Evolutionary conservation across 2,329 filamentous ascomycete genomes (phyloP).

Genomic region (Teratosphaeria zuluensis): DNA sequence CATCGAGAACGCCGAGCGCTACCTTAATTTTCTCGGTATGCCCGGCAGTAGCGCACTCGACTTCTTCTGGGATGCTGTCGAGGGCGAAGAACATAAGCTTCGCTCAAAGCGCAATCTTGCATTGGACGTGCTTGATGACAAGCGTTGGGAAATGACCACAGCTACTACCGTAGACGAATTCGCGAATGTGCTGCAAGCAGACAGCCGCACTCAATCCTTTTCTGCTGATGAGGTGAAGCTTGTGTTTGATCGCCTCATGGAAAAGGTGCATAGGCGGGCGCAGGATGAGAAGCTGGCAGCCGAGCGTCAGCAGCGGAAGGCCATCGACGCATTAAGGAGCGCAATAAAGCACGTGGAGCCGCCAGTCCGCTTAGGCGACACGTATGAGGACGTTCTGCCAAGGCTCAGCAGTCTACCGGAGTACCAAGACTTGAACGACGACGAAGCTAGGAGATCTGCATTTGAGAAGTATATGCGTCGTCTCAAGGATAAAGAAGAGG

Average conservation of each 20-base stretch:
- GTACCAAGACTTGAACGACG: slow-evolving; percentile 72
- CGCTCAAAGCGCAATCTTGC: slow-evolving; percentile 21
- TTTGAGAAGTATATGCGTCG: slow-evolving; percentile 90
- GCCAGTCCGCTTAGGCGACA: slow-evolving; percentile 65
- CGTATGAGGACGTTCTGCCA: slow-evolving; percentile 77
- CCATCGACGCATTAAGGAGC: slow-evolving; percentile 73
- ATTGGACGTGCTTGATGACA: slow-evolving; percentile 48
- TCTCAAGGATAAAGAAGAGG: slow-evolving; percentile 76
- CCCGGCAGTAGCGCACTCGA: slow-evolving; percentile 56
- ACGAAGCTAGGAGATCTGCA: slow-evolving; percentile 70
- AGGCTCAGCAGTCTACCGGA: slow-evolving; percentile 74
- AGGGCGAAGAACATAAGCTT: slow-evolving; percentile 70
- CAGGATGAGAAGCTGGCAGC: slow-evolving; percentile 75
- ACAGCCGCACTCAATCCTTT: slow-evolving; percentile 81
- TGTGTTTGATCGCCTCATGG: slow-evolving; percentile 79
- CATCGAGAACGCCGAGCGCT: slow-evolving; percentile 73
- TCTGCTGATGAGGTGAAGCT: slow-evolving; percentile 67
- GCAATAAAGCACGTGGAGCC: slow-evolving; percentile 86
- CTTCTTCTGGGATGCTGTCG: slow-evolving; percentile 90
- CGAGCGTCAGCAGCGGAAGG: slow-evolving; percentile 77
- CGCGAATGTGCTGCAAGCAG: slow-evolving; percentile 67
- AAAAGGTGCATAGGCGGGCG: slow-evolving; percentile 68
- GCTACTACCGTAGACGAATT: slow-evolving; percentile 88
- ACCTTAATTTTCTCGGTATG: slow-evolving; percentile 73
- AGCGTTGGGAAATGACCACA: slow-evolving; percentile 79